Base-by-base conservation (phyloP, 345 rosid genomes). In the Alliaria petiolata region DNA sequence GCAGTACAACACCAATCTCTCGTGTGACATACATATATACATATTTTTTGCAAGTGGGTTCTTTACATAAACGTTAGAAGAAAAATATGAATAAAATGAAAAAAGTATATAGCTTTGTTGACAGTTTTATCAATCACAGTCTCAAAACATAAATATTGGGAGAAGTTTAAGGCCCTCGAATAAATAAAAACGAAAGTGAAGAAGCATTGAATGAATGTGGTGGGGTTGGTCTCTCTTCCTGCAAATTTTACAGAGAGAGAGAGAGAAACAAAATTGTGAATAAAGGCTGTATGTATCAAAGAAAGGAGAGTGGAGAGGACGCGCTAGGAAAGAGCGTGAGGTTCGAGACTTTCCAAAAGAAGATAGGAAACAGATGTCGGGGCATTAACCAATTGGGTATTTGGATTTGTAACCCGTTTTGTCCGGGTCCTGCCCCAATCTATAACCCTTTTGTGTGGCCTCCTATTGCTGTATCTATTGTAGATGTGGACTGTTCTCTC, bases 291-390 rank as follows among this genome's bases (percentile, higher is more conserved):
- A n/a, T n/a, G n/a, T n/a, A 22, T 22, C 19, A 55, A 33, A 14
- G 20, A 53, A 53, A 22, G 5, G 52, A 55, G 77, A 45, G 71
- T 72, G 25, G 26, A 35, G 39, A 36, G 2, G 20, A 60, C 39
- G 68, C 54, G 47, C 55, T 0, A 20, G 38, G 12, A 30, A 28
- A 7, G 66, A 73, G 72, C 20, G 78, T 74, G 68, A 67, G 38
- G 28, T 11, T 57, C 8, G 5, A 62, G 65, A 75, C 35, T 69
- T 68, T 6, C 79, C 59, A 53, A 69, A 69, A 75, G 70, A 62
- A 69, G 79, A 75, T 75, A 68, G 70, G 65, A 75, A 75, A 52
- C 79, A 69, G 70, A 75, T 75, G 79, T 75, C 75, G 79, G 52
- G 74, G 58, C 70, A 53, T 34, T 53, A 69, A 62, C 79, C 79